These are phyloP conservation scores for Vaccinium macrocarpon DNA, from an alignment of 148 eudicot species.

Conservation along the genomic window DNA sequence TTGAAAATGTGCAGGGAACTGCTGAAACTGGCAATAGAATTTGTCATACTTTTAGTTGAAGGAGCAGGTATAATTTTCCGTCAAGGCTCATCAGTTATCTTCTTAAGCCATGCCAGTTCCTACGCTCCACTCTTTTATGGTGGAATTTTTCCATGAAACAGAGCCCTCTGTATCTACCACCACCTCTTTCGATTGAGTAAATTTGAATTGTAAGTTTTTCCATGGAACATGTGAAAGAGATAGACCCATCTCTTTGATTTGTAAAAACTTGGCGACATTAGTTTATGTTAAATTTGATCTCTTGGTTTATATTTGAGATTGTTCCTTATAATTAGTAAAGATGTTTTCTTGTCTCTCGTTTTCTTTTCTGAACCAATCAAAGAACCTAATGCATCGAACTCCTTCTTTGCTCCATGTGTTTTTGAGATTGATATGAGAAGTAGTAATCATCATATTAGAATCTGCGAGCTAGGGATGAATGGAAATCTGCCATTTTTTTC, in stretches of 20 bases:
- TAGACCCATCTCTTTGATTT: background rate
- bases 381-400: background rate
- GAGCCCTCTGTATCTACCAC: background rate
- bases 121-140: background rate
- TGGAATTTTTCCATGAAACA: background rate
- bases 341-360: background rate
- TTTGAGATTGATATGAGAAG: background rate
- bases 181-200: background rate
- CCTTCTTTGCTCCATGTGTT: background rate
- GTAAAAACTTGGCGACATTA: background rate
- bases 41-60: slow-evolving; percentile 6
- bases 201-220: background rate
- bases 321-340: background rate
- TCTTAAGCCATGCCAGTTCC: background rate
- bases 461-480: background rate
- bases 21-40: slow-evolving; percentile 13
- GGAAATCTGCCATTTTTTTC: too few species aligned
- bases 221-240: background rate
- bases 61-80: background rate
- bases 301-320: background rate
- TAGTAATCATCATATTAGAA: background rate
- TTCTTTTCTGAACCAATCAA: background rate
- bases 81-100: background rate
- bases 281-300: background rate
- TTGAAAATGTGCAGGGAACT: slow-evolving; percentile 20